Conservation (phyloP, 495 filamentous ascomycete species). For the Penicillium simplicissimum region DNA sequence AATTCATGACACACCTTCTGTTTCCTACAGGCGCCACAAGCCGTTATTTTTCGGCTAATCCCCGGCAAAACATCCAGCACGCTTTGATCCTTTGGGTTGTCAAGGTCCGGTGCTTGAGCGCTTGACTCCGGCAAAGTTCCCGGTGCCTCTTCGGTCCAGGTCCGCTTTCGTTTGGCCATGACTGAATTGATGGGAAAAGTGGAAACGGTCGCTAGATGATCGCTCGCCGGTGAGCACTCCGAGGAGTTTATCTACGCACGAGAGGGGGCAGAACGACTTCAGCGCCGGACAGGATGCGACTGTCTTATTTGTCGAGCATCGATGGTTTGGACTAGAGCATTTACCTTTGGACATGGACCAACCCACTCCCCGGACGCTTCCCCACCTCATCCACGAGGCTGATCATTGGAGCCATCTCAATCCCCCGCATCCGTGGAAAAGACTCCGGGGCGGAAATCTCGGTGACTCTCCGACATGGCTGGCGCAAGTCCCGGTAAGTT, state of each 20-base stretch:
- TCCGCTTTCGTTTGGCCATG: constrained; percentile 23
- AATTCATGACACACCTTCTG: constrained; percentile 35
- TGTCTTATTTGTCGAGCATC: constrained; percentile 9
- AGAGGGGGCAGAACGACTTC: constrained; percentile 7
- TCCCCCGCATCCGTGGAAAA: constrained; percentile 23
- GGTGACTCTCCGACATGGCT: constrained; percentile 19
- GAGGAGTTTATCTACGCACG: constrained; percentile 17
- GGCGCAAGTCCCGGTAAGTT: not conserved
- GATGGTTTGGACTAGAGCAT: constrained; percentile 8
- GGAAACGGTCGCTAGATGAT: not conserved
- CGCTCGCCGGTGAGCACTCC: constrained; percentile 19
- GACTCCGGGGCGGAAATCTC: constrained; percentile 24
- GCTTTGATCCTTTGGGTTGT: constrained; percentile 12
- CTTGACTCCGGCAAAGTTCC: constrained; percentile 19
- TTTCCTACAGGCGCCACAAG: constrained; percentile 47
- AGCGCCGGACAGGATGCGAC: constrained; percentile 8
- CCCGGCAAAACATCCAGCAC: constrained; percentile 32
- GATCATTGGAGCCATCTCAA: constrained; percentile 18
- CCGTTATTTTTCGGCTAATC: constrained; percentile 48
- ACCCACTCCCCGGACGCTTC: constrained; percentile 10
- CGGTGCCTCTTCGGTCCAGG: constrained; percentile 19
- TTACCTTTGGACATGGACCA: constrained; percentile 15
- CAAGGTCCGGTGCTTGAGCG: not conserved
- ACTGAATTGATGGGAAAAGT: not conserved
- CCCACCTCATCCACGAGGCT: constrained; percentile 8